Base-by-base conservation (phyloP, 2,329 filamentous ascomycete genomes). In the Cladosporium sp. region DNA sequence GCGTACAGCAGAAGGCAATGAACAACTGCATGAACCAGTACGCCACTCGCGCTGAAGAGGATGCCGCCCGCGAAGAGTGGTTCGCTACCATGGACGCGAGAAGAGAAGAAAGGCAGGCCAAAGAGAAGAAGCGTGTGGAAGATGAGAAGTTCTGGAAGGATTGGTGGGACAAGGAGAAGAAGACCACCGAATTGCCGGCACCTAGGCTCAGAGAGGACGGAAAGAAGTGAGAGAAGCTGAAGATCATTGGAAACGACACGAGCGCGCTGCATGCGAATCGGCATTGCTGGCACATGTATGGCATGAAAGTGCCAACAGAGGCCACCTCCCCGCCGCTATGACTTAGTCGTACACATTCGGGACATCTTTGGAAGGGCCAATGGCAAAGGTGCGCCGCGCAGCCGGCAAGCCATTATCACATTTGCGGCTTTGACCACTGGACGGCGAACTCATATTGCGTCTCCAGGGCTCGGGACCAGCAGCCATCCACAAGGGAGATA, bases 41-140 rank as follows among this genome's bases (percentile, higher is more conserved):
- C 77, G 92, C 93, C 58, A 95, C 90, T 64, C 89, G 87, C 63
- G 85, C 83, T 57, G 90, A 95, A 73, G 84, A 95, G 74, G 94
- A 99, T 76, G 86, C 85, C 22, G 94, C 94, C 63, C 82, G 94
- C 55, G 89, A 92, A 74, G 92, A 97, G 72, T 99, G 94, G 94
- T 97, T 97, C 74, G 84, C 86, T 54, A 82, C 84, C 63, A 83
- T 90, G 54, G 80, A 90, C 66, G 84, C 91, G 76, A 82, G 92
- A 58, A 83, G 86, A 67, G 78, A 78, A 59, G 85, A 88, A 73
- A 78, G 86, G 38, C 87, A 91, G 73, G 80, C 82, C 62, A 76
- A 78, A 62, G 78, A 77, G 64, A 64, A 69, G 61, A 73, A 74
- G 66, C 74, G 76, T 62, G 65, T 68, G 61, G 68, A 75, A 65